Conservation (phyloP, 73 alveolate species). For the Paramecium caudatum region DNA sequence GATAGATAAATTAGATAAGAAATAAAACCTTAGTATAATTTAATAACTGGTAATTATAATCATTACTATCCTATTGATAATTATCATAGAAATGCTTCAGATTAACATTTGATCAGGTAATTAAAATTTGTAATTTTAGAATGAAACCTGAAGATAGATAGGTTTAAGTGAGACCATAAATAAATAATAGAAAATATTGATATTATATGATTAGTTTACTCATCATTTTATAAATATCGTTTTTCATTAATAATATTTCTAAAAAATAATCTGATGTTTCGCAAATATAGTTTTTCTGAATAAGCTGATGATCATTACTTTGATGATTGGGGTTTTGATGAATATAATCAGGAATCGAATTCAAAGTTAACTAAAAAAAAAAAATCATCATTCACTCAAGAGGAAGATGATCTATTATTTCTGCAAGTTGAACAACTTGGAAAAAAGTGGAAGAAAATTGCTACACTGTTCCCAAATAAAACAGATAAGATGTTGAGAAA, state of each 20-base stretch:
- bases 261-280: not conserved
- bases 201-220: not conserved
- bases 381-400: not conserved
- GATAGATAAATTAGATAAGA: constrained; percentile 33
- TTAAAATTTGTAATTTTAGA: not conserved
- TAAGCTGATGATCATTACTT: not conserved
- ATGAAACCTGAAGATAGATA: not conserved
- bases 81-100: constrained; percentile 51
- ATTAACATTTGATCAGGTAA: constrained; percentile 15
- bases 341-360: constrained; percentile 2
- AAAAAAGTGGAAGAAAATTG: constrained; percentile 49
- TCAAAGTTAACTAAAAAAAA: not conserved
- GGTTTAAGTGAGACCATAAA: not conserved
- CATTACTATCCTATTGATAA: constrained; percentile 63
- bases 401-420: constrained; percentile 39
- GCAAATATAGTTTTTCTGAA: constrained; percentile 45
- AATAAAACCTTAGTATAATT: not conserved
- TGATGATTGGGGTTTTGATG: constrained; percentile 27
- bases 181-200: constrained; percentile 16
- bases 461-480: constrained; percentile 9
- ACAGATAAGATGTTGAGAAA: constrained; percentile 49
- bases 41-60: constrained; percentile 50
- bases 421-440: not conserved
- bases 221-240: not conserved
- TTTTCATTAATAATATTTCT: not conserved